Base-by-base conservation (phyloP, 2,329 filamentous ascomycete genomes). In the Nemania abortiva region DNA sequence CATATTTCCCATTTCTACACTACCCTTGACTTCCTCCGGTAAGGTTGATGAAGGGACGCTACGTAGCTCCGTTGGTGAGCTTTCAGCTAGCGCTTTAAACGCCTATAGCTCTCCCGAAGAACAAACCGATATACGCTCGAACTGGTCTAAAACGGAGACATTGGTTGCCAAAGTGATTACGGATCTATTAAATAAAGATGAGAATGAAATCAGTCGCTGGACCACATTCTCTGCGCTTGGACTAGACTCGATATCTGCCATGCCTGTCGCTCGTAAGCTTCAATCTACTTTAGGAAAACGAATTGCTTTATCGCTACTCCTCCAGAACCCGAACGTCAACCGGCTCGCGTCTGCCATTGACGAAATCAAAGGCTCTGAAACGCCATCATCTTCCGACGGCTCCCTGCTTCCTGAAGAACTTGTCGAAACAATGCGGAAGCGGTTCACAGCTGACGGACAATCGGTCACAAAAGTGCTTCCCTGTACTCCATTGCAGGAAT, bases 401-500 rank as follows among this genome's bases (percentile, higher is more conserved):
- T 54, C 59, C 29, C 65, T 75, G 71, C 68, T 74, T 60, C 60
- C 72, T n/a, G 53, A 74, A 20, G 66, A 68, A 5, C 77, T 83
- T 18, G 45, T 78, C 0, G 71, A 75, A 13, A 68, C 73, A 37
- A 71, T 85, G 6, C 74, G 71, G 29, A 64, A 77, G 6, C 74
- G 72, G 0, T 82, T 87, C 63, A 53, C 72, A 4, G 18, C 68
- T 4, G 69, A 78, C 1, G 78, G 78, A 0, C 77, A 79, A 4
- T 53, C 73, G 0, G 82, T 92, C 2, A 80, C 86, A 34, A 83
- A 82, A 1, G 84, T 97, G 9, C 81, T 95, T 5, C 94, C 94
- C 0, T 97, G 95, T 77, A 97, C 94, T 1, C 92, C 94, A 0
- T 82, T 98, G 0, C 95, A 98, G 78, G 92, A 97, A 81, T 92